Conservation (phyloP, 2,329 filamentous ascomycete species). For the Zymoseptoria ardabiliae region DNA sequence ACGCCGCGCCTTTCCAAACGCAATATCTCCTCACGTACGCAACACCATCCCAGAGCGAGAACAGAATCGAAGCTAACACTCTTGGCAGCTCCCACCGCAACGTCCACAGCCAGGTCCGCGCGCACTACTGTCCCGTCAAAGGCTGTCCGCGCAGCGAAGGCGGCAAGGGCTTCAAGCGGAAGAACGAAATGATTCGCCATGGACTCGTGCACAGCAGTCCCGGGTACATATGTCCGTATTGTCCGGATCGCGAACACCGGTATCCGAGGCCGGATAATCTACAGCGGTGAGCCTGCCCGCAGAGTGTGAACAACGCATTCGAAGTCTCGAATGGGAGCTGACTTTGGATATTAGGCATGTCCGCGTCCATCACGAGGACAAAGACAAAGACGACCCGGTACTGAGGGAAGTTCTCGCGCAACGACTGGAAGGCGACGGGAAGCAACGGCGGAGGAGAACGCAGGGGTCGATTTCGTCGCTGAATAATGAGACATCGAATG, state of each 20-base stretch:
- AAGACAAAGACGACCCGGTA: slow-evolving; percentile 75
- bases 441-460: slow-evolving; percentile 65
- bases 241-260: slow-evolving; percentile 84
- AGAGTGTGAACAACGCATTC: background rate
- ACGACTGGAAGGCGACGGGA: slow-evolving; percentile 69
- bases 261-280: slow-evolving; percentile 95
- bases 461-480: slow-evolving; percentile 6
- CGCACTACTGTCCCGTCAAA: slow-evolving; percentile 55
- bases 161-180: slow-evolving; percentile 61
- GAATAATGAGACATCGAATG: background rate
- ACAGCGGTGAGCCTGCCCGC: slow-evolving; percentile 59
- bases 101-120: slow-evolving; percentile 56
- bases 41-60: background rate
- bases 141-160: slow-evolving; percentile 52
- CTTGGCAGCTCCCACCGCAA: slow-evolving; percentile 59
- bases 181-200: slow-evolving; percentile 65
- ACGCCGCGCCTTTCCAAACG: slow-evolving; percentile 67
- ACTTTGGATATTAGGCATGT: slow-evolving; percentile 61
- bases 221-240: slow-evolving; percentile 94
- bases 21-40: slow-evolving; percentile 64
- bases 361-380: slow-evolving; percentile 82
- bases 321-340: background rate
- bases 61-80: background rate
- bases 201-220: slow-evolving; percentile 90
- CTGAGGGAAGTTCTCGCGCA: slow-evolving; percentile 80